phyloP scores from a whole-genome alignment of 1,284 basidiomycete species.

The Xerocomus minutiporus region DNA sequence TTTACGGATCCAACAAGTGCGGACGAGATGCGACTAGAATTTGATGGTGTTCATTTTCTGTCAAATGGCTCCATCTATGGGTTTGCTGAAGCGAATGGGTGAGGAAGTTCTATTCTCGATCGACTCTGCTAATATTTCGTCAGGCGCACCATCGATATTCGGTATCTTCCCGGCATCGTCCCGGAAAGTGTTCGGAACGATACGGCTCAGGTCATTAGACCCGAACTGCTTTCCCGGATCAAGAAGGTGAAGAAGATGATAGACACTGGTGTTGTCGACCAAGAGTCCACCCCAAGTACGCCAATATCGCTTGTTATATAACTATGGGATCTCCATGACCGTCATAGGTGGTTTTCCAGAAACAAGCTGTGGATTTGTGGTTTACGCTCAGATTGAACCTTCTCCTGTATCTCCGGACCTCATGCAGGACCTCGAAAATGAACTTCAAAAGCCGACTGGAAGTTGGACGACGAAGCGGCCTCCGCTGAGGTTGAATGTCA shows the following conservation, averaged over 20 bases:
- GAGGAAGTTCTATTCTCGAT: constrained; percentile 13
- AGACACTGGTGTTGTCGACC: constrained; percentile 56
- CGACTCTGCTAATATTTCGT: not conserved
- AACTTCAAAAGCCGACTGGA: constrained; percentile 69
- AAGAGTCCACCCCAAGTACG: constrained; percentile 33
- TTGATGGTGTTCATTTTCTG: constrained; percentile 76
- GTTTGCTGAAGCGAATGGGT: constrained; percentile 67
- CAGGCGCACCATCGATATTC: constrained; percentile 61
- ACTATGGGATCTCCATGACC: not conserved
- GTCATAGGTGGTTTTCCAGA: constrained; percentile 15
- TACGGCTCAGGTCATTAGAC: constrained; percentile 60
- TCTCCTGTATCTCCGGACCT: constrained; percentile 45
- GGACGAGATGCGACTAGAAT: constrained; percentile 61
- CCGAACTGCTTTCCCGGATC: constrained; percentile 61
- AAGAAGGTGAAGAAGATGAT: constrained; percentile 58
- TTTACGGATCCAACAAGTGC: constrained; percentile 46
- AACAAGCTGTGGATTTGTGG: constrained; percentile 54
- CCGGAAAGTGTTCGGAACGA: constrained; percentile 52
- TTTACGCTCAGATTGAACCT: constrained; percentile 59
- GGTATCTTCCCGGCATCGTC: constrained; percentile 62
- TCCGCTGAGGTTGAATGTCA: constrained; percentile 53
- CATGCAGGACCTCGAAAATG: constrained; percentile 67
- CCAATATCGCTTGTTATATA: not conserved
- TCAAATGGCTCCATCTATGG: constrained; percentile 77
- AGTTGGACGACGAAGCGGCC: constrained; percentile 54